Base-by-base conservation (phyloP, 73 alveolate genomes). In the Loxodes magnus region DNA sequence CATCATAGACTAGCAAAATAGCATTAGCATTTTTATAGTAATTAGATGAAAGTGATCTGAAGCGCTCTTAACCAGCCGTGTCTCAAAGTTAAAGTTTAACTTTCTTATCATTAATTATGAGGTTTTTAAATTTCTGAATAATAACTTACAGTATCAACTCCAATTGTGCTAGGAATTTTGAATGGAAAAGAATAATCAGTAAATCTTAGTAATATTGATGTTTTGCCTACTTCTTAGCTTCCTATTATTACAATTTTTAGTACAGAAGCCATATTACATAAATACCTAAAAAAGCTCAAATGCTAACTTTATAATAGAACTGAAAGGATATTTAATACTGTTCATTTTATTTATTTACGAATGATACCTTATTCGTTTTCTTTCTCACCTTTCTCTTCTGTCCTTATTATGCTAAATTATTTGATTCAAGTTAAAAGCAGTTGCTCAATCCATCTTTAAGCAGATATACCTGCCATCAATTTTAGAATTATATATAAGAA, bases 21-120 rank as follows among this genome's bases (percentile, higher is more conserved):
- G 96, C 97, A 19, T 64, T 42, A 6, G 94, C 75, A 53, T 84
- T 73, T 69, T 74, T 74, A 50, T 68, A 88, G 56, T 84, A 88
- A 55, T 75, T 82, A 35, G 74, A 35, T 0, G 96, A 77, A 56
- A 87, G 56, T 21, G 86, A 60, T 31, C 88, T 66, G 42, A 68
- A 88, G 43, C 79, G 56, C 56, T 88, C 97, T 65, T 79, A 60
- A 0, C 96, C 97, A 41, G 94, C 92, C n/a, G 97, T 88, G 61
- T 88, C 97, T 71, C 76, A 62, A 22, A 82, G 67, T 42, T 64
- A 71, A 21, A 81, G 24, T 67, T 52, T 48, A 12, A 73, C 74
- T 28, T 48, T 34, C 35, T 70, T 31, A 29, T 67, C 64, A 30
- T 74, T 58, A n/a, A 79, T 57, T 52, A 22, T 30, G 19, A 72